phyloP scores from a whole-genome alignment of 2,329 filamentous ascomycete genomes.

The Scedosporium boydii region DNA sequence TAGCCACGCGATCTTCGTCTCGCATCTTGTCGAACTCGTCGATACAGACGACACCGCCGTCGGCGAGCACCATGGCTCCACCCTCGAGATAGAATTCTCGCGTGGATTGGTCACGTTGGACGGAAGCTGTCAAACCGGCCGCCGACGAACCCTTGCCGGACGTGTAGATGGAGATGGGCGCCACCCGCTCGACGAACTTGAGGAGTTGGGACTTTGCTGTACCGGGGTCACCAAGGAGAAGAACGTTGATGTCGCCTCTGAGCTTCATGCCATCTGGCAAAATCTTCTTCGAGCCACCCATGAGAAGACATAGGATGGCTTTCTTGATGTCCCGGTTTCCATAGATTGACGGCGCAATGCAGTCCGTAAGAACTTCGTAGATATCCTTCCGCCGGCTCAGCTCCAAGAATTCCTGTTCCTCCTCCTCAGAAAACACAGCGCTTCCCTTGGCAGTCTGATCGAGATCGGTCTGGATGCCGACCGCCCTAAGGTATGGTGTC shows the following conservation, averaged over 20 bases:
- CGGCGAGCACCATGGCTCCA: conserved; percentile 95
- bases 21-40: conserved; percentile 99
- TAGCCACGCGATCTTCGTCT: conserved; percentile 93
- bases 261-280: conserved; percentile 95
- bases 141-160: conserved; percentile 97
- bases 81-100: conserved; percentile 97
- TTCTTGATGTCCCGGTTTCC: conserved; percentile 96
- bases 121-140: conserved; percentile 92
- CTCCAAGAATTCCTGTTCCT: conserved; percentile 92
- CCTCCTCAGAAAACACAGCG: conserved; percentile 71
- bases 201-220: conserved; percentile 95
- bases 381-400: conserved; percentile 84
- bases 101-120: conserved; percentile 84
- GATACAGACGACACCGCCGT: conserved; percentile 95
- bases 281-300: conserved; percentile 96
- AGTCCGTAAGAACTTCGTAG: conserved; percentile 83
- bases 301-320: conserved; percentile 82
- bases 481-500: conserved; percentile 86
- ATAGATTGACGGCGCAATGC: conserved; percentile 95
- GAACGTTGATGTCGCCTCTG: conserved; percentile 94
- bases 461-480: conserved; percentile 83
- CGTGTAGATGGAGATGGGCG: conserved; percentile 96
- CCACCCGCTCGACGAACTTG: conserved; percentile 94
- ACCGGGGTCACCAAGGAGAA: conserved; percentile 92
- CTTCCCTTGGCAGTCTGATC: conserved; percentile 78